phyloP scores from a whole-genome alignment of 1,139 yeast species.

The Suhomyces guaymorum region DNA sequence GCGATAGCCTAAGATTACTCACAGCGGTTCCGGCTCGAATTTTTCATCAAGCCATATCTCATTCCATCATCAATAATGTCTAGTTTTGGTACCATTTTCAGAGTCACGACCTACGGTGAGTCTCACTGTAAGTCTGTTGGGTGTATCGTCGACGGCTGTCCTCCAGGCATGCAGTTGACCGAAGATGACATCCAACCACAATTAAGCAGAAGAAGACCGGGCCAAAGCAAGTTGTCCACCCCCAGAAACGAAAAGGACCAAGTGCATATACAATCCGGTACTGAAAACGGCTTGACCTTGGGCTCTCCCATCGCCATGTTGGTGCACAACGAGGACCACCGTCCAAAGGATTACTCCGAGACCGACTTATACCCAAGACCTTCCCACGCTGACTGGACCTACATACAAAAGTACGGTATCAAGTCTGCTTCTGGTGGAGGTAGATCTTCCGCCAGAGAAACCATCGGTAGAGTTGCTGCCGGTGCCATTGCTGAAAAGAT shows the following conservation, averaged over 20 bases:
- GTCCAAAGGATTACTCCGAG: constrained; percentile 94
- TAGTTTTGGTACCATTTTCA: constrained; percentile 45
- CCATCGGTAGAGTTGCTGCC: constrained; percentile 98
- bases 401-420: constrained; percentile 83
- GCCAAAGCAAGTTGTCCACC: constrained; percentile 87
- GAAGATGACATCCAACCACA: constrained; percentile 95
- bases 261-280: constrained; percentile 92
- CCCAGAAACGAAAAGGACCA: constrained; percentile 94
- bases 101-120: constrained; percentile 95
- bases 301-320: constrained; percentile 97
- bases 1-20: constrained; percentile 14
- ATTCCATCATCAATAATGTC: constrained; percentile 33
- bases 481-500: constrained; percentile 98
- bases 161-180: constrained; percentile 85
- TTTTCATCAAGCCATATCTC: constrained; percentile 5
- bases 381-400: constrained; percentile 96
- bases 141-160: constrained; percentile 97
- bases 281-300: constrained; percentile 84
- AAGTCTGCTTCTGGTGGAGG: constrained; percentile 98
- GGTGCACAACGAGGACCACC: constrained; percentile 90
- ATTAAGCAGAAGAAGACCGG: constrained; percentile 94
- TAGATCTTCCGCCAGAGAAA: constrained; percentile 94
- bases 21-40: constrained; percentile 10
- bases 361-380: constrained; percentile 97
- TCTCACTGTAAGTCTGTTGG: constrained; percentile 99